Evolutionary conservation across 225 moss, liverwort and hornwort genomes (phyloP).

Genomic region (Lunularia cruciata): DNA sequence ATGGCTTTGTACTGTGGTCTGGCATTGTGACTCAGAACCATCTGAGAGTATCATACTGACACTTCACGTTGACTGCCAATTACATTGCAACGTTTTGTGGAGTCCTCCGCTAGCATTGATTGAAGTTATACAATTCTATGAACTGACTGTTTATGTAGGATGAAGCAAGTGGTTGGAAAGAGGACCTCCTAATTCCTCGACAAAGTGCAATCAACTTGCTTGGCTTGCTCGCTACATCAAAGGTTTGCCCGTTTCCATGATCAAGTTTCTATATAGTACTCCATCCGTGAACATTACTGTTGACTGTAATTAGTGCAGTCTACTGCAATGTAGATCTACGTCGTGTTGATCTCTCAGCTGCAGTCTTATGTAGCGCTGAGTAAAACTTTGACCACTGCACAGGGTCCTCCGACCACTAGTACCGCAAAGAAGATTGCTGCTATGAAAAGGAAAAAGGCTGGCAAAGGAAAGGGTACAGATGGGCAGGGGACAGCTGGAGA

Average conservation of each 20-base stretch:
- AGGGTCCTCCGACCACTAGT: constrained; percentile 63
- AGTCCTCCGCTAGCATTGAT: no score
- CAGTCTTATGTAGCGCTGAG: no score
- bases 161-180: constrained; percentile 72
- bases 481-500: constrained; percentile 59
- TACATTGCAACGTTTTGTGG: no score
- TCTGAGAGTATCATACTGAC: no score
- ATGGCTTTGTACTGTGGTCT: no score
- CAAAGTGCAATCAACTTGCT: constrained; percentile 80
- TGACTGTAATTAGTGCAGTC: no score
- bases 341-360: no score
- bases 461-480: constrained; percentile 61
- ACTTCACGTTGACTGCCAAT: no score
- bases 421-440: constrained; percentile 57
- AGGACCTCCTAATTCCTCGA: constrained; percentile 65
- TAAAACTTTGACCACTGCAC: no score
- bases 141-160: constrained; percentile 37
- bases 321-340: no score
- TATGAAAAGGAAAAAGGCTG: constrained; percentile 67
- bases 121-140: background rate
- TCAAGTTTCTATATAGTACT: no score
- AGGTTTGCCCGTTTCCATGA: constrained; percentile 39
- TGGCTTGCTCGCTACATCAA: constrained; percentile 64
- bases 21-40: no score
- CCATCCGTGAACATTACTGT: background rate